phyloP scores from a whole-genome alignment of 805 yeast genomes.

The Nakazawaea pomicola region DNA sequence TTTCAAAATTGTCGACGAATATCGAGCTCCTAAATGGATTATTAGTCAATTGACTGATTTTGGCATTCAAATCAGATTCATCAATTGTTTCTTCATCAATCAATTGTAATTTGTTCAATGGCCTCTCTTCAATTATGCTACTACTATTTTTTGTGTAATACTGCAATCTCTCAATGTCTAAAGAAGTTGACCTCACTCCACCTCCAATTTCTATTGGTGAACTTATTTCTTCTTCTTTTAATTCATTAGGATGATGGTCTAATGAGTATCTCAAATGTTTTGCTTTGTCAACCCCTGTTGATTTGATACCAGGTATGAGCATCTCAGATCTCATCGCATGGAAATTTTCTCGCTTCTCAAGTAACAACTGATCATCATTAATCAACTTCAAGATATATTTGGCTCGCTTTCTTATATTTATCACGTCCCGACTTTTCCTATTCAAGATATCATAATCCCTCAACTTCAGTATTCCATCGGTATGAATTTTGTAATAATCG shows the following conservation, averaged over 20 bases:
- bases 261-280: slow-evolving; percentile 9
- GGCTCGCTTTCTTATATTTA: slow-evolving; percentile 34
- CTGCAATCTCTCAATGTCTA: slow-evolving; percentile 9
- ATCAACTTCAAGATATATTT: slow-evolving; percentile 26
- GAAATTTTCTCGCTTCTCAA: slow-evolving; percentile 35
- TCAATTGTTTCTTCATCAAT: slow-evolving; percentile 2
- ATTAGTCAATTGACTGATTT: slow-evolving; percentile 1
- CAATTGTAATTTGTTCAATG: slow-evolving; percentile 1
- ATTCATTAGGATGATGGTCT: slow-evolving; percentile 5
- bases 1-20: slow-evolving; percentile 8
- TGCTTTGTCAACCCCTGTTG: background rate
- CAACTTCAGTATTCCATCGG: slow-evolving; percentile 24
- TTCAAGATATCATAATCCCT: slow-evolving; percentile 19
- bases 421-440: slow-evolving; percentile 19
- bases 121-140: background rate
- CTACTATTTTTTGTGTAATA: background rate
- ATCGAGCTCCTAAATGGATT: slow-evolving; percentile 10
- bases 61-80: background rate
- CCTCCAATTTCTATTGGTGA: background rate
- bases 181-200: slow-evolving; percentile 3
- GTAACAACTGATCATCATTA: slow-evolving; percentile 29
- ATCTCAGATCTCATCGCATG: slow-evolving; percentile 36
- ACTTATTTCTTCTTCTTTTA: background rate
- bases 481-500: slow-evolving; percentile 40
- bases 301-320: slow-evolving; percentile 31